Base-by-base conservation (phyloP, 129 eudicot genomes). In the Centrapalus pauciflorus region DNA sequence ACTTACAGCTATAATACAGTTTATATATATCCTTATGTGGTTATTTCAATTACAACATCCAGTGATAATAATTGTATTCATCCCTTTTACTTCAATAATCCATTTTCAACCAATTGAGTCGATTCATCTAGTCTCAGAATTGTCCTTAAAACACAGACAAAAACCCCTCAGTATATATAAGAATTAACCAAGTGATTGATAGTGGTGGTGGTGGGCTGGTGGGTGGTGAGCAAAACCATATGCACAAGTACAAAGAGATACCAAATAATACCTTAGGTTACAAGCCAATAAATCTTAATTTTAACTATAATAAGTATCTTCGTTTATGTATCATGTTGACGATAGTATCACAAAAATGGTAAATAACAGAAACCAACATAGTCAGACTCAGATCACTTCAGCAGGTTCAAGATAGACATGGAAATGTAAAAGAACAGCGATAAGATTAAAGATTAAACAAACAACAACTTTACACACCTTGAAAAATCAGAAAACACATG, bases 401-500 rank as follows among this genome's bases (percentile, higher is more conserved):
- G 50, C 32, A 30, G 76, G 69, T 49, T 60, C 61, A 33, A 16
- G 61, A 61, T 32, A 61, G 62, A 61, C 49, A 23, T n/a, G 61
- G 62, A 61, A 34, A 23, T n/a, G 61, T 29, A 32, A 58, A 29
- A 59, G 49, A 60, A 61, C 59, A 58, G 37, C 24, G 20, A 26
- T 61, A 34, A 71, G 8, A 13, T 32, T 23, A n/a, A n/a, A n/a
- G n/a, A n/a, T n/a, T n/a, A 55, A 40, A 37, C 50, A 13, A 10
- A 29, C 37, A 16, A 8, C 30, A 45, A 75, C 59, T 30, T 46
- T 58, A 61, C 82, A 74, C 78, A 94, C 99, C 99, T 89, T 71
- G 97, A 94, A 65, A 94, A 94, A 79, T 94, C 99, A 61, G 99
- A 89, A 75, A 83, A 94, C 64, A 94, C 99, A 41, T 94, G 97